Conservation (phyloP, 345 rosid genomes). For the Draba incana region DNA sequence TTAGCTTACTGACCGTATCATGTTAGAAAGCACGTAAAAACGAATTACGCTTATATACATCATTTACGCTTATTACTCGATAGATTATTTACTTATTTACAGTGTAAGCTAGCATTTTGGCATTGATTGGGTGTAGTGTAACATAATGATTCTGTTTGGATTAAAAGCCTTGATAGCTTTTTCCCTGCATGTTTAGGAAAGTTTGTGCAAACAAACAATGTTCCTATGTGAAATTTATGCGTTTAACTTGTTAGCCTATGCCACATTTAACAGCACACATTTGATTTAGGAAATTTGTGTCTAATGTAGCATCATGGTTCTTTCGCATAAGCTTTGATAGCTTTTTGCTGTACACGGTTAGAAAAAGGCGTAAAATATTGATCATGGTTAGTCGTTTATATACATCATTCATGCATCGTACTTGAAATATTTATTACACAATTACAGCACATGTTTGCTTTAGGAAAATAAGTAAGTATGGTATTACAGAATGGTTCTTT, state of each 20-base stretch:
- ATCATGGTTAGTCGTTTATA: not conserved
- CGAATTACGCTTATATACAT: not conserved
- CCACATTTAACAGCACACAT: not conserved
- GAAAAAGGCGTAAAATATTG: not conserved
- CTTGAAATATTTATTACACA: not conserved
- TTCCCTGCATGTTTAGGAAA: not conserved
- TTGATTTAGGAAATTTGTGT: not conserved
- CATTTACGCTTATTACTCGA: not conserved
- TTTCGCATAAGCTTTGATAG: slow-evolving; percentile 10
- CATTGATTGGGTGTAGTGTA: not conserved
- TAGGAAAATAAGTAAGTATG: not conserved
- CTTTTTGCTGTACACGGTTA: slow-evolving; percentile 14
- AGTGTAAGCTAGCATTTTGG: not conserved
- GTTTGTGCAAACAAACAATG: not conserved
- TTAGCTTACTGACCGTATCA: not conserved
- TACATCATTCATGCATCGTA: slow-evolving; percentile 11
- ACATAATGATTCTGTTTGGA: slow-evolving; percentile 2
- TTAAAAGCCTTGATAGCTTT: slow-evolving; percentile 2
- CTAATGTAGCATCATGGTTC: not conserved
- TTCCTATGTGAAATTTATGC: not conserved
- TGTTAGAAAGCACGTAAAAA: not conserved
- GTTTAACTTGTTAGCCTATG: not conserved
- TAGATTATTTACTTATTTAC: not conserved
- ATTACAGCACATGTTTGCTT: not conserved
- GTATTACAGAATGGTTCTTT: not conserved